Conservation (phyloP, 192 early-diverging fungal genomes). For the Coemansia sp. region DNA sequence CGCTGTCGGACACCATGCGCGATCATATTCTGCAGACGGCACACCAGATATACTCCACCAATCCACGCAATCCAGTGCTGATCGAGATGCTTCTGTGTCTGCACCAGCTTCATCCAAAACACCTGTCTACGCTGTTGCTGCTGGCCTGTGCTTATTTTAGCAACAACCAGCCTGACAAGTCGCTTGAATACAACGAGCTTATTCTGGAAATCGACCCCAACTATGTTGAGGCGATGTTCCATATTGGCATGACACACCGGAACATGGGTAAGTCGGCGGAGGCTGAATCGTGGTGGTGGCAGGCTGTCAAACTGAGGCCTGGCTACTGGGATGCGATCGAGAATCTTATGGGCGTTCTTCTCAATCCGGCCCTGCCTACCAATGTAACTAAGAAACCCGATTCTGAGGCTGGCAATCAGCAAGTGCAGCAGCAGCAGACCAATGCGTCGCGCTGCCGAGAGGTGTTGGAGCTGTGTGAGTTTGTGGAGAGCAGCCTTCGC, state of each 20-base stretch:
- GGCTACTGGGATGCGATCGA: constrained; percentile 93
- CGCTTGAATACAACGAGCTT: constrained; percentile 75
- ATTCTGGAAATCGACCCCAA: constrained; percentile 80
- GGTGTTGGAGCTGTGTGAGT: constrained; percentile 79
- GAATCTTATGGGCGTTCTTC: constrained; percentile 81
- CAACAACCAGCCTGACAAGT: constrained; percentile 66
- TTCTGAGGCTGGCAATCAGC: constrained; percentile 1
- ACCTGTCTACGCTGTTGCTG: constrained; percentile 81
- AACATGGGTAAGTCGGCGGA: constrained; percentile 69
- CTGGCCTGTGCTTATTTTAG: constrained; percentile 88
- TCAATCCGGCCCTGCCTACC: constrained; percentile 30
- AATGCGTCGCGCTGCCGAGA: constrained; percentile 65
- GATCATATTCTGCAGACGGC: constrained; percentile 65
- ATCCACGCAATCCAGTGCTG: constrained; percentile 56
- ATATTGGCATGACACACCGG: constrained; percentile 86
- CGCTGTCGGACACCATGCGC: constrained; percentile 29
- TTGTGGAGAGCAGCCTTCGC: constrained; percentile 66
- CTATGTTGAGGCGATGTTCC: constrained; percentile 90
- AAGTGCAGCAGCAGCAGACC: constrained; percentile 10
- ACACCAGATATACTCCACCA: constrained; percentile 60
- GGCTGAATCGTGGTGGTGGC: constrained; percentile 84
- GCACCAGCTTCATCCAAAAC: constrained; percentile 58
- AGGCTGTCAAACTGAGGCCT: constrained; percentile 77
- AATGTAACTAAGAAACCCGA: not conserved
- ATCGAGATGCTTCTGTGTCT: constrained; percentile 54